Evolutionary conservation across 2,329 filamentous ascomycete genomes (phyloP).

Genomic region (Alternaria longipes): DNA sequence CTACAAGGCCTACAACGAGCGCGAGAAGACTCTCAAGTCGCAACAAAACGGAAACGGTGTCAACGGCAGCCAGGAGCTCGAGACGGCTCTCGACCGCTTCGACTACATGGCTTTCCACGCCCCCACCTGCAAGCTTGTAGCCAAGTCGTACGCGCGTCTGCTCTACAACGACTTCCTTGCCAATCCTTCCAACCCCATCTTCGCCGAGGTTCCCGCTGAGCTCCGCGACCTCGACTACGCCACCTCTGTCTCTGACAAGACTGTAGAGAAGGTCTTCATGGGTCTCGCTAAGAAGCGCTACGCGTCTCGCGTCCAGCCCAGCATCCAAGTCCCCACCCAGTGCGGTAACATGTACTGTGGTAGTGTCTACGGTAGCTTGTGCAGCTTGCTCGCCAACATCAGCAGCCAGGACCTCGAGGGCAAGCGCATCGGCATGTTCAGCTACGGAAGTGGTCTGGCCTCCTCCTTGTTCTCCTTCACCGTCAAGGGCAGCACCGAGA

Average conservation of each 20-base stretch:
- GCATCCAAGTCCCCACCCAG: slow-evolving; percentile 61
- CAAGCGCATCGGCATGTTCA: slow-evolving; percentile 63
- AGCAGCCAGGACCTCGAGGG: slow-evolving; percentile 57
- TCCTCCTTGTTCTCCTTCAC: slow-evolving; percentile 61
- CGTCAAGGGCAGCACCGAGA: slow-evolving; percentile 57
- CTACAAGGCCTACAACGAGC: slow-evolving; percentile 63
- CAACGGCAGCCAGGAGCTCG: slow-evolving; percentile 48
- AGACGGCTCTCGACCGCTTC: slow-evolving; percentile 62
- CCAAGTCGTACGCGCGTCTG: slow-evolving; percentile 63
- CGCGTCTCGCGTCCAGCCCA: slow-evolving; percentile 59
- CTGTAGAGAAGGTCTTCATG: slow-evolving; percentile 63
- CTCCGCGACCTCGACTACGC: slow-evolving; percentile 58
- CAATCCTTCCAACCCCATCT: slow-evolving; percentile 58
- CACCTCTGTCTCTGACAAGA: slow-evolving; percentile 61
- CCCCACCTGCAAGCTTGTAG: slow-evolving; percentile 64
- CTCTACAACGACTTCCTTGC: slow-evolving; percentile 63
- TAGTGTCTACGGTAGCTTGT: slow-evolving; percentile 61
- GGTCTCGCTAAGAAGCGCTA: slow-evolving; percentile 62
- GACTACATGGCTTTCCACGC: slow-evolving; percentile 66
- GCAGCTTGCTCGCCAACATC: slow-evolving; percentile 59
- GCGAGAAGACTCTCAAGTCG: slow-evolving; percentile 58
- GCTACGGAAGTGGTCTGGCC: slow-evolving; percentile 62
- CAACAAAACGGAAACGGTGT: slow-evolving; percentile 53
- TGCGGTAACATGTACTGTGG: slow-evolving; percentile 67
- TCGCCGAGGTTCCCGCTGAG: slow-evolving; percentile 61